These are phyloP conservation scores for Tolypocladium tundrense DNA, from an alignment of 2,329 filamentous ascomycete species.

Conservation along the genomic window DNA sequence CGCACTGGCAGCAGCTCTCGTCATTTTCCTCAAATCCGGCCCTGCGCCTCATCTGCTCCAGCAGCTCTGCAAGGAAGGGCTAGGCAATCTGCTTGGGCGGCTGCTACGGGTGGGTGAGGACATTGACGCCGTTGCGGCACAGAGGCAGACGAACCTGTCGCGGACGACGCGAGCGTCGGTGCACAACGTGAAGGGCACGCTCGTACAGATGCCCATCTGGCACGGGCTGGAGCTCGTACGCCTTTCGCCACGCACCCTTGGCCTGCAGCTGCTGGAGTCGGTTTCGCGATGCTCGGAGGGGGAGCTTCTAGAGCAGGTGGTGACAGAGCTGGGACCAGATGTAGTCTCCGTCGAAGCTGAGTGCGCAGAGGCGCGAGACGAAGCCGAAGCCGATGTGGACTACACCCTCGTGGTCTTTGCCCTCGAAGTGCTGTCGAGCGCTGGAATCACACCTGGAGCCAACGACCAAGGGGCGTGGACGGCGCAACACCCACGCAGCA, in stretches of 20 bases:
- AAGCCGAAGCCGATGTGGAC: constrained; percentile 18
- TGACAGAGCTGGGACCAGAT: constrained; percentile 17
- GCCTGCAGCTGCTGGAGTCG: constrained; percentile 51
- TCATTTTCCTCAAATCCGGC: constrained; percentile 51
- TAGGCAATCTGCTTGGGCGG: constrained; percentile 42
- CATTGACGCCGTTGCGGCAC: constrained; percentile 50
- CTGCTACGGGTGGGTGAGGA: constrained; percentile 45
- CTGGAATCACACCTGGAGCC: constrained; percentile 10
- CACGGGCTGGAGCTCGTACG: constrained; percentile 34
- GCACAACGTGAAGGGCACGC: constrained; percentile 37
- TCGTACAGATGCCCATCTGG: constrained; percentile 52
- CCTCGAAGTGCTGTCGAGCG: constrained; percentile 23
- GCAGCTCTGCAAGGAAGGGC: constrained; percentile 43
- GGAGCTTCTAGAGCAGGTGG: constrained; percentile 15
- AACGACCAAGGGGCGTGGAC: constrained; percentile 11
- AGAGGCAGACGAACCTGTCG: constrained; percentile 60
- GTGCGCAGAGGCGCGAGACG: constrained; percentile 8
- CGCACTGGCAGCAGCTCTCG: constrained; percentile 51
- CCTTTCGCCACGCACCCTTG: constrained; percentile 53
- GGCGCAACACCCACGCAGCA: constrained; percentile 15
- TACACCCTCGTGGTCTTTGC: constrained; percentile 33
- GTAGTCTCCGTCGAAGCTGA: constrained; percentile 13
- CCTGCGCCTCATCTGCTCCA: constrained; percentile 48
- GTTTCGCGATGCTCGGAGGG: constrained; percentile 18
- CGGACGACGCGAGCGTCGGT: constrained; percentile 50